phyloP scores from a whole-genome alignment of 78 protist genomes.

The Planoprotostelium fungivorum region DNA sequence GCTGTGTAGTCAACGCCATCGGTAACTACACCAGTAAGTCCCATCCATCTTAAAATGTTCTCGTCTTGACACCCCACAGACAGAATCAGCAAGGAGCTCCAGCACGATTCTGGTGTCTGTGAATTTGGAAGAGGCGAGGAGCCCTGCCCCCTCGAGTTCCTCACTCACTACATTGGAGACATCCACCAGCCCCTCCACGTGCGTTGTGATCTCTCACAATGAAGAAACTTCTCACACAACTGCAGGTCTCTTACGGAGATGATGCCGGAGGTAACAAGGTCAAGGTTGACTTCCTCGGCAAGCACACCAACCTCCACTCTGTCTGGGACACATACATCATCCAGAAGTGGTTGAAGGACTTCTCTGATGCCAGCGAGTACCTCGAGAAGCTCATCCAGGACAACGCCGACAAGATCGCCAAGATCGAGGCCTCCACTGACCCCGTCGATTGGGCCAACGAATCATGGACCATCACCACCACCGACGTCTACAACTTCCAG shows the following conservation, averaged over 20 bases:
- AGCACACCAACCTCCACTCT: not conserved
- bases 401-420: not conserved
- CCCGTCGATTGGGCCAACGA: not conserved
- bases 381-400: not conserved
- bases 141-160: not conserved
- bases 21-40: not conserved
- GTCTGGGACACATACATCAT: not conserved
- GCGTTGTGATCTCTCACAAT: not conserved
- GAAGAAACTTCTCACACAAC: not conserved
- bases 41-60: not conserved
- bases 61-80: not conserved
- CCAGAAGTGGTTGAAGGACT: not conserved
- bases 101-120: not conserved
- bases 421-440: not conserved
- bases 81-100: not conserved
- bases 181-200: not conserved
- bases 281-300: not conserved
- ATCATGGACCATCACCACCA: not conserved
- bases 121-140: not conserved
- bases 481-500: not conserved
- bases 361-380: not conserved
- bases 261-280: not conserved
- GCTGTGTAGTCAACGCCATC: not conserved
- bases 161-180: not conserved
- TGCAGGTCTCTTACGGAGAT: not conserved